These are phyloP conservation scores for Aspergillus udagawae DNA, from an alignment of 2,329 filamentous ascomycete species.

Conservation along the genomic window DNA sequence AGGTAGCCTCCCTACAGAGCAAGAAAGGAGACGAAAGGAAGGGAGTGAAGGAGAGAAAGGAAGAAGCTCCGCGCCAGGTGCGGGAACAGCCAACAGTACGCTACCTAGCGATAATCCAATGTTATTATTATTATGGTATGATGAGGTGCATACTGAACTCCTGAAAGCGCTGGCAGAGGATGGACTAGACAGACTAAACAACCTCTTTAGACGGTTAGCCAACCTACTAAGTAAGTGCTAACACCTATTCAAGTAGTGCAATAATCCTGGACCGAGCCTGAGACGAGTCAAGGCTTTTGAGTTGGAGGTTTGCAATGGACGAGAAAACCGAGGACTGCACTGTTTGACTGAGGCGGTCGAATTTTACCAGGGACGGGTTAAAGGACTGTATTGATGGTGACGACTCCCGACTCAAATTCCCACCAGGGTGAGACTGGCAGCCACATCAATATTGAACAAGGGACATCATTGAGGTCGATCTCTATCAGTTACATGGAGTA, in stretches of 20 bases:
- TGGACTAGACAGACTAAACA: neutral
- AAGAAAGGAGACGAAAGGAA: neutral
- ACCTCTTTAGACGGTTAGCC: neutral
- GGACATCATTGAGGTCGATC: neutral
- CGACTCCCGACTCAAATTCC: neutral
- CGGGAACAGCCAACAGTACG: neutral
- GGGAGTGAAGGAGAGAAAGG: neutral
- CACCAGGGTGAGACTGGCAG: too few species aligned
- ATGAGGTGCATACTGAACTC: neutral
- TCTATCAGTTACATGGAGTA: neutral
- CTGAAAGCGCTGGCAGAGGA: neutral
- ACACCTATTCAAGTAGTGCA: neutral
- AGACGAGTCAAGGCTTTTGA: neutral
- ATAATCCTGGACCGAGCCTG: neutral
- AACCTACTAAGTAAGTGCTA: neutral
- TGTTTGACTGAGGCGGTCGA: neutral
- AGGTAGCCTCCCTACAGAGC: neutral
- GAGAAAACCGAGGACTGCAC: neutral
- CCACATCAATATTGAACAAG: neutral
- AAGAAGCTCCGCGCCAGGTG: neutral
- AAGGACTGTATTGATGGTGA: neutral
- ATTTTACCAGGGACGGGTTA: neutral
- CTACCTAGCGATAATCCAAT: too few species aligned
- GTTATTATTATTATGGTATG: neutral
- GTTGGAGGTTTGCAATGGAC: neutral